phyloP scores from a whole-genome alignment of 768 basidiomycete species.

The Boletus patriciae region DNA sequence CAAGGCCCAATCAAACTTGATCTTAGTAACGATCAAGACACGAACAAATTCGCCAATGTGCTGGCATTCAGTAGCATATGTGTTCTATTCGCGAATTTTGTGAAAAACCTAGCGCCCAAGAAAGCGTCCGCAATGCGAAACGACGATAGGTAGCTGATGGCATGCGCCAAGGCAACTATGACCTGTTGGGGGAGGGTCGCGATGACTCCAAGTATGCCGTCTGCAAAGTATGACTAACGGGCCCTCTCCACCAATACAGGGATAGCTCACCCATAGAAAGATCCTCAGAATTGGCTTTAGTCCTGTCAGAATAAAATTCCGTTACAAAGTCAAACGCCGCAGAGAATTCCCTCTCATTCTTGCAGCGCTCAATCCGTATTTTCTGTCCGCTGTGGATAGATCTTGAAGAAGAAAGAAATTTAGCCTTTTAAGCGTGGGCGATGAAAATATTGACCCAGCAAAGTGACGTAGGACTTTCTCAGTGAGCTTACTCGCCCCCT shows the following conservation, averaged over 20 bases:
- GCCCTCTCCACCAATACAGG: background rate
- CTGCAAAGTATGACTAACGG: constrained; percentile 35
- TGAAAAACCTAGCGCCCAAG: constrained; percentile 74
- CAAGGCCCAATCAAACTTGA: background rate
- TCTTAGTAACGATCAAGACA: constrained; percentile 1
- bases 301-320: constrained; percentile 62
- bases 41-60: constrained; percentile 76
- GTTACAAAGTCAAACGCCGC: constrained; percentile 70
- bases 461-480: constrained; percentile 76
- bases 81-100: constrained; percentile 67
- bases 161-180: constrained; percentile 69
- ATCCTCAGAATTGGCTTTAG: constrained; percentile 42
- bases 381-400: constrained; percentile 39
- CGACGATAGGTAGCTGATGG: constrained; percentile 63
- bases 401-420: constrained; percentile 28
- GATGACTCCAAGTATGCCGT: constrained; percentile 58
- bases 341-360: constrained; percentile 54
- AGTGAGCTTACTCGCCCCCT: constrained; percentile 63
- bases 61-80: constrained; percentile 91
- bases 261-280: constrained; percentile 16
- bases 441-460: constrained; percentile 47
- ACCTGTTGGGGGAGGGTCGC: constrained; percentile 69
- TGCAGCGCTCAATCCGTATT: constrained; percentile 65
- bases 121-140: constrained; percentile 83
- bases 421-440: constrained; percentile 7